Percentiles rank a stretch among this genome's conserved stretches.
phyloP scores from a whole-genome alignment of 257 asterid species.

The Coffea eugenioides region DNA sequence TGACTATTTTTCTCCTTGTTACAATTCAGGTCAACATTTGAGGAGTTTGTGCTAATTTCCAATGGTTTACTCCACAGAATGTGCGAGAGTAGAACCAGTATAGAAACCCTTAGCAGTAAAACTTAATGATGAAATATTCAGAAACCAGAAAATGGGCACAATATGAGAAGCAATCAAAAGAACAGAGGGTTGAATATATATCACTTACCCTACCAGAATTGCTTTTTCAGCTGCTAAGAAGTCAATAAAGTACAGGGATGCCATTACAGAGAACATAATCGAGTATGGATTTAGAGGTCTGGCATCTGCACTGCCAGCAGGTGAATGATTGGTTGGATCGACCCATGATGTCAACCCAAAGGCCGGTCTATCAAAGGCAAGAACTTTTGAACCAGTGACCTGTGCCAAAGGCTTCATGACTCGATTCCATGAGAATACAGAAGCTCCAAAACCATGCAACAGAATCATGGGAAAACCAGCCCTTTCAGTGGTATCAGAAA shows the following conservation, averaged over 20 bases:
- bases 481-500: slow-evolving; percentile 28
- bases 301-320: slow-evolving; percentile 33
- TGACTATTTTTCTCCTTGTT: too few species aligned
- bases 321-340: slow-evolving; percentile 31
- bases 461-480: slow-evolving; percentile 65
- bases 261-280: slow-evolving; percentile 64
- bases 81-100: not conserved
- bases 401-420: slow-evolving; percentile 71
- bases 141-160: not conserved
- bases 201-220: slow-evolving; percentile 79
- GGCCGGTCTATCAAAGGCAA: slow-evolving; percentile 97
- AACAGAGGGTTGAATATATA: slow-evolving; percentile 12
- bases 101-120: not conserved
- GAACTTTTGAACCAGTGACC: slow-evolving; percentile 59
- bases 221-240: slow-evolving; percentile 74
- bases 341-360: slow-evolving; percentile 89
- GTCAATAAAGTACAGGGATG: slow-evolving; percentile 68
- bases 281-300: slow-evolving; percentile 79
- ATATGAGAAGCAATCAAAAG: slow-evolving; percentile 16
- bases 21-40: too few species aligned
- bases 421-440: slow-evolving; percentile 78
- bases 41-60: not conserved
- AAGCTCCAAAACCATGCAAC: slow-evolving; percentile 97
- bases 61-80: not conserved
- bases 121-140: not conserved